Base-by-base conservation (phyloP, 805 yeast species). In the Candida caryicola region DNA sequence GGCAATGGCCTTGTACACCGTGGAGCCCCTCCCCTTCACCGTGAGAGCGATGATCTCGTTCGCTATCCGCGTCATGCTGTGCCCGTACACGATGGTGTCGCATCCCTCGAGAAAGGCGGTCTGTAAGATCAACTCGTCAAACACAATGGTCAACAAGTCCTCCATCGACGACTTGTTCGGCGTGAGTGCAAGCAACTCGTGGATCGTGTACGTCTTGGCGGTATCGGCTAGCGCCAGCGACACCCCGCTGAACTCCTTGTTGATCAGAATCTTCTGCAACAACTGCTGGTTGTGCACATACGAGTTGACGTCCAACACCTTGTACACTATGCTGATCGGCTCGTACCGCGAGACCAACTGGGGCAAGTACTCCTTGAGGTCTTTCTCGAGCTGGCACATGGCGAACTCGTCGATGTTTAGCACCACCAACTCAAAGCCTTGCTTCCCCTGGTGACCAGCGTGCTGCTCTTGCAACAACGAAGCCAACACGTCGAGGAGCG, bases 21-120 rank as follows among this genome's bases (percentile, higher is more conserved):
- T 72, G 2, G 83, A 70, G 0, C 96, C 98, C 44, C 96, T 73
- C 9, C 98, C 98, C 51, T 82, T 85, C 4, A 88, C 89, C 0
- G 95, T 82, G 38, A 85, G 60, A 0, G 95, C 72, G 23, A 91
- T 67, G n/a, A 85, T 79, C 44, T 81, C 80, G 50, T 83, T 87
- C 1, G 97, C 95, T 17, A 90, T 56, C 29, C 81, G 72, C 1
- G 95, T 85, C 95, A 87, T 85, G 18, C 85, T 79, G 52, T 82
- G 85, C 1, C 91, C 87, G 65, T 79, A 77, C 6, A 88, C 34
- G 3, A 87, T 63, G n/a, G 85, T 71, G n/a, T 72, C 65, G 49
- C 80, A 74, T 0, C 59, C 52, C 12, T 66, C 59, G 9, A 62
- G 57, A 4, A 50, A 47, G 0, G 89, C 86, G 9, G 72, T 57